Evolutionary conservation across 2,329 filamentous ascomycete genomes (phyloP), one percentile per base, ranked within the genome.

Genomic region (Paracoccidioides lutzii): DNA sequence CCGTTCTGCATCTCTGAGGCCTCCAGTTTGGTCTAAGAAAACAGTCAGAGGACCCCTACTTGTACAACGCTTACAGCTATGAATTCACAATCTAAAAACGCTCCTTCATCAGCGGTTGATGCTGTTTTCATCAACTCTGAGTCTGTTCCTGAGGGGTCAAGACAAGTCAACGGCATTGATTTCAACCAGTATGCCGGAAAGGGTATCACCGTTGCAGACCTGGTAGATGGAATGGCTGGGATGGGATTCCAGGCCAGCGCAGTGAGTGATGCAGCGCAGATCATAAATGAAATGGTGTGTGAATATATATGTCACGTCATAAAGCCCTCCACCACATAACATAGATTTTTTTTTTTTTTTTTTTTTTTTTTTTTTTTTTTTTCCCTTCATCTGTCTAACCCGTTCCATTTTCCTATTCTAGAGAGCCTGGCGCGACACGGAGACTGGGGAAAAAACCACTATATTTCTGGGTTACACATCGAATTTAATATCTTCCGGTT

Each of bases 401-500:
- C 8, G 5, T 44, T 37, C 14, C 8, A 3, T 46, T 57, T 22
- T 37, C 53, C 58, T 56, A 66, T 58, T 53, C 75, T 66, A 85
- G 88, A 81, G 89, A 67, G 79, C 81, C 56, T 97, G 88, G 85
- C 78, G 79, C 59, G 87, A 95, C 68, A 82, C 88, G 0, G 87
- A 90, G 66, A 87, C 87, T 1, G 82, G 81, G 12, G 82, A 86
- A 32, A 81, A 81, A 65, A 93, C 93, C 15, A 97, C 93, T 58
- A 91, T 98, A 64, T 97, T 98, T 72, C 81, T 98, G 7, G 93
- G 93, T 56, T 98, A 96, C 75, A 98, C 93, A 8, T 95, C 89
- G 52, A 98, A 98, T 69, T 79, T 98, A 64, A 96, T 98, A 66
- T 97, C 93, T 0, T 98, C 91, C 3, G 93, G 93, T 7, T 81